Evolutionary conservation across 139 green algal genomes (phyloP).

Genomic region (Coelastrella sp.): DNA sequence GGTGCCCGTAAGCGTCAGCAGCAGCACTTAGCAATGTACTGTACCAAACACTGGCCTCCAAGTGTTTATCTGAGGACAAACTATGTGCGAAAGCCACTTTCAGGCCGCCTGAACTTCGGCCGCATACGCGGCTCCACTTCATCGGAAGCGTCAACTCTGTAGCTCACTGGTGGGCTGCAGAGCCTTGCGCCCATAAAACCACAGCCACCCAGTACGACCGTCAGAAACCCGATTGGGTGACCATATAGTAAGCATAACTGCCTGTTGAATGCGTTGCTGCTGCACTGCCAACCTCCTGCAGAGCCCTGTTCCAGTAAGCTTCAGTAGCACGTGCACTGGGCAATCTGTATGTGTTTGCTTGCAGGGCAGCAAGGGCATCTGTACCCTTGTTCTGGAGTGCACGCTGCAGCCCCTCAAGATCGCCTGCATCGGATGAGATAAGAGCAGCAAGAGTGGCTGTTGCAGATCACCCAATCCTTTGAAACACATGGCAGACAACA

Average conservation of each 20-base stretch:
- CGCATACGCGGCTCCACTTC: too few relatives aligned
- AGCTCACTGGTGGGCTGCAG: background rate
- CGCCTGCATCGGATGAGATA: constrained; percentile 10
- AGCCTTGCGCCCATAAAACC: background rate
- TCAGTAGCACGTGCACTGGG: constrained; percentile 18
- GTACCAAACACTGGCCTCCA: too few relatives aligned
- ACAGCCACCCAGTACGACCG: too few relatives aligned
- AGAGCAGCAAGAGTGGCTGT: background rate
- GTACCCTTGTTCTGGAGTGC: constrained; percentile 37
- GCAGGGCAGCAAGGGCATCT: constrained; percentile 47
- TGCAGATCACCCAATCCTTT: background rate
- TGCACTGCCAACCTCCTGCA: constrained; percentile 12
- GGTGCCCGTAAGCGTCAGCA: too few relatives aligned
- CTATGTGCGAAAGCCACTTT: too few relatives aligned
- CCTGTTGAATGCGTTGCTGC: constrained; percentile 20
- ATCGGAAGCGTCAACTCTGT: too few relatives aligned
- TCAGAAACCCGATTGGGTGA: constrained; percentile 7
- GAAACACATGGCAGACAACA: background rate
- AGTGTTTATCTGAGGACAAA: too few relatives aligned
- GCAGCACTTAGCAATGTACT: too few relatives aligned
- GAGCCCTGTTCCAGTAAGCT: constrained; percentile 32
- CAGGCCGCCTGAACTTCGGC: too few relatives aligned
- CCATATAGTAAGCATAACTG: constrained; percentile 41
- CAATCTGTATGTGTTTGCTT: constrained; percentile 49
- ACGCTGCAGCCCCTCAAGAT: constrained; percentile 42